These are phyloP conservation scores for Polytrichum commune DNA, from an alignment of 225 moss, liverwort and hornwort species.

Conservation along the genomic window DNA sequence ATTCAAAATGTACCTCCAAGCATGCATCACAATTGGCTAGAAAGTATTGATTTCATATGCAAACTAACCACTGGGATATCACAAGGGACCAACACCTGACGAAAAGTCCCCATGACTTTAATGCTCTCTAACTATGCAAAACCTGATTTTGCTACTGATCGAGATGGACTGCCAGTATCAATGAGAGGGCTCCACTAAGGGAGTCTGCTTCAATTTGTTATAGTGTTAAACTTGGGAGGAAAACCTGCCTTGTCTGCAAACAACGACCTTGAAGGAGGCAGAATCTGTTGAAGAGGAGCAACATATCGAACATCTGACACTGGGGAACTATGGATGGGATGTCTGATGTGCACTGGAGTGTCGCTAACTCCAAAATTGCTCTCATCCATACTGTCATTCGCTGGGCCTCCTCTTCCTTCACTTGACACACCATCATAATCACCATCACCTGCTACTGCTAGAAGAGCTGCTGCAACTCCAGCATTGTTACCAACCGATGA, in stretches of 20 bases:
- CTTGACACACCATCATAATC: conserved; percentile 66
- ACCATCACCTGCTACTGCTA: conserved; percentile 56
- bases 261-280: conserved; percentile 40
- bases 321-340: conserved; percentile 64
- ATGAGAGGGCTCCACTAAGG: not conserved
- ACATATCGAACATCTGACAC: conserved; percentile 62
- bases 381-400: conserved; percentile 62
- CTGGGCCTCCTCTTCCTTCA: conserved; percentile 53
- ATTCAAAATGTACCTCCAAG: too few relatives aligned
- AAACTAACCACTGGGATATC: too few relatives aligned
- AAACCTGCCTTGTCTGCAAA: conserved; percentile 64
- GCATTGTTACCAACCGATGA: conserved; percentile 38
- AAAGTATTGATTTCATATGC: too few relatives aligned
- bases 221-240: not conserved
- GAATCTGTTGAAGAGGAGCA: conserved; percentile 45
- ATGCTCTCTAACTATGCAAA: too few relatives aligned
- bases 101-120: too few relatives aligned
- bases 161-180: too few relatives aligned
- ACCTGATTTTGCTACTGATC: too few relatives aligned
- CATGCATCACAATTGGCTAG: too few relatives aligned
- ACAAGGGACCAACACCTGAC: too few relatives aligned
- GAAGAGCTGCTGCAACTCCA: conserved; percentile 46
- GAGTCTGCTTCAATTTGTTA: not conserved
- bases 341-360: conserved; percentile 52
- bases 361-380: conserved; percentile 57